A percentile compares a stretch with the other conserved stretches of the same genome.
phyloP scores from a whole-genome alignment of 306 rosid species.

The Cajanus cajan region DNA sequence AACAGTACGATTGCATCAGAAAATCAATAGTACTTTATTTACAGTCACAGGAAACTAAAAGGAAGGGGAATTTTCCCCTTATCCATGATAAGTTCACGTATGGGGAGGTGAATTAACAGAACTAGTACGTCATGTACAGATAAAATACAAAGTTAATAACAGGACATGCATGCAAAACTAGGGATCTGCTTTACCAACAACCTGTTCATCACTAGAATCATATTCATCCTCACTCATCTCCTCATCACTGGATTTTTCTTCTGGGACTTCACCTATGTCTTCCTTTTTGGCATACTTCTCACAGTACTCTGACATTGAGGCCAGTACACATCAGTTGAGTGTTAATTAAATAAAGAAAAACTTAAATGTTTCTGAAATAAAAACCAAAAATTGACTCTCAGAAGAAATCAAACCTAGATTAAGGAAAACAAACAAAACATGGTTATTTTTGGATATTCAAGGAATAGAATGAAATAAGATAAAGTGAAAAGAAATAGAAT shows the following conservation, averaged over 20 bases:
- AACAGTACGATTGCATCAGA: constrained; percentile 31
- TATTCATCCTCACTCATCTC: constrained; percentile 45
- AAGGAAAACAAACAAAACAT: neutral
- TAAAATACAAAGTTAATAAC: constrained; percentile 16
- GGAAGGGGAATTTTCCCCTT: constrained; percentile 39
- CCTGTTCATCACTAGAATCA: constrained; percentile 49
- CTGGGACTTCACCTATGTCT: constrained; percentile 41
- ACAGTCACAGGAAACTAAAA: constrained; percentile 39
- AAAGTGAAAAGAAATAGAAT: neutral
- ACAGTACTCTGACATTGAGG: constrained; percentile 36
- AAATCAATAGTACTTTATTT: constrained; percentile 48
- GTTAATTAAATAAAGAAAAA: neutral
- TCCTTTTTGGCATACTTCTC: constrained; percentile 49
- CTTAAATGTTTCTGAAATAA: neutral
- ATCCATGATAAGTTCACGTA: constrained; percentile 42
- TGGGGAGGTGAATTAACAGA: constrained; percentile 41
- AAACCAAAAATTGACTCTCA: neutral
- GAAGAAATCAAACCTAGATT: neutral
- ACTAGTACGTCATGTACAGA: constrained; percentile 41
- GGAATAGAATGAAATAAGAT: neutral
- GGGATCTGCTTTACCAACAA: constrained; percentile 53
- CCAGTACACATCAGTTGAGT: constrained; percentile 2
- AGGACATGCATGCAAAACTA: constrained; percentile 24
- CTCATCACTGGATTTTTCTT: constrained; percentile 48
- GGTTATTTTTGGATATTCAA: neutral